A percentile compares a stretch with the other conserved stretches of the same genome.
phyloP scores from a whole-genome alignment of 768 basidiomycete genomes.

The Lentinula boryana region DNA sequence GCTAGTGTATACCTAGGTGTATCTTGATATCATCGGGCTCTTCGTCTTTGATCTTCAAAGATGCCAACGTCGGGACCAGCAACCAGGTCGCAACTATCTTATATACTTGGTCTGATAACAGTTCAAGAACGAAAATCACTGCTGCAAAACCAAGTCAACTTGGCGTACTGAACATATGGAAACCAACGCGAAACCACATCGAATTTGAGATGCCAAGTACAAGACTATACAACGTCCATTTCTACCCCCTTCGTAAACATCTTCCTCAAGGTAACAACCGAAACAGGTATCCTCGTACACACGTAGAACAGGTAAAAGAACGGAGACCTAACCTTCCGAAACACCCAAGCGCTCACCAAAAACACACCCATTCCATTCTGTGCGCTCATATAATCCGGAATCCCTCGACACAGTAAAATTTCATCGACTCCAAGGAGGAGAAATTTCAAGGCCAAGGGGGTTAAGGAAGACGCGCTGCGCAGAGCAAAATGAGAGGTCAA shows the following conservation, averaged over 20 bases:
- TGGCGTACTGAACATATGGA: neutral
- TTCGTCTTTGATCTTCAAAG: neutral
- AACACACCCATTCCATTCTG: neutral
- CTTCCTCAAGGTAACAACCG: neutral
- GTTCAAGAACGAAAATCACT: too few species aligned
- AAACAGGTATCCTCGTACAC: neutral
- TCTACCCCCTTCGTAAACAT: conserved; percentile 6
- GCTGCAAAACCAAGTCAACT: too few species aligned
- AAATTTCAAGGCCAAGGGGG: neutral
- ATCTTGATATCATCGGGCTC: neutral
- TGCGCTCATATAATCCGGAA: neutral
- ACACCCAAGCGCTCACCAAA: conserved; percentile 7
- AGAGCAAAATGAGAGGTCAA: neutral
- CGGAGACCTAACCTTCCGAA: neutral
- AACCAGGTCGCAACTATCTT: too few species aligned
- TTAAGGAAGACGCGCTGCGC: neutral
- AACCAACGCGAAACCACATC: conserved; percentile 1
- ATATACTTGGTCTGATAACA: too few species aligned
- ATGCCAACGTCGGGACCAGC: neutral
- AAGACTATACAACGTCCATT: neutral
- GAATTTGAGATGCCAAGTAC: neutral
- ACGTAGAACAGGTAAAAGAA: neutral
- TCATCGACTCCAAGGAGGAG: neutral
- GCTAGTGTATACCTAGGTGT: too few species aligned
- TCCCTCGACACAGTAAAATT: neutral